A percentile compares a stretch with the other conserved stretches of the same genome.
These are phyloP conservation scores for Rhizopus sp. DNA, from an alignment of 371 early-diverging fungal genomes.

Conservation along the genomic window DNA sequence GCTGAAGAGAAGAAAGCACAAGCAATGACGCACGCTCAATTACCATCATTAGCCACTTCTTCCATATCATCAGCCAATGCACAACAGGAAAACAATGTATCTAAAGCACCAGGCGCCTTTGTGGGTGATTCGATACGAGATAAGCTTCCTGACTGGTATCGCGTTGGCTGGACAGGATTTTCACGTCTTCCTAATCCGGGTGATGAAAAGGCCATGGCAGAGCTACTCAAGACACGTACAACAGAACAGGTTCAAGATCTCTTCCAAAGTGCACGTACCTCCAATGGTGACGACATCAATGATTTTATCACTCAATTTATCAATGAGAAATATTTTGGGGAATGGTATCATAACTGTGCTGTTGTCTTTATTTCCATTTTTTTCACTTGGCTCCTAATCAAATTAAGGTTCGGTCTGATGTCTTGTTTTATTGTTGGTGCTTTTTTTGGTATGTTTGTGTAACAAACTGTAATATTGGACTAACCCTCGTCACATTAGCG, in stretches of 20 bases:
- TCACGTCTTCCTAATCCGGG: constrained; percentile 49
- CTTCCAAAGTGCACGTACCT: constrained; percentile 28
- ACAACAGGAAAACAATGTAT: too few species aligned
- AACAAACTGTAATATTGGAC: not conserved
- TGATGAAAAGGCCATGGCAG: constrained; percentile 34
- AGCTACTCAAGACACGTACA: constrained; percentile 16
- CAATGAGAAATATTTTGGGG: constrained; percentile 42
- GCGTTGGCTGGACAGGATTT: constrained; percentile 46
- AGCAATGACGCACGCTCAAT: constrained; percentile 3
- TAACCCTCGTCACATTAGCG: constrained; percentile 28
- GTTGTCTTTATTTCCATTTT: constrained; percentile 38
- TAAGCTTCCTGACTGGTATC: constrained; percentile 28
- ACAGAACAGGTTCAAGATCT: constrained; percentile 28
- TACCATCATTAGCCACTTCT: too few species aligned
- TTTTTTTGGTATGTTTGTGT: constrained; percentile 32
- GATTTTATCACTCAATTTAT: constrained; percentile 44
- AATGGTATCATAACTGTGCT: constrained; percentile 49
- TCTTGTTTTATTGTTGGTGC: constrained; percentile 39
- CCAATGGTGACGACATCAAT: constrained; percentile 19
- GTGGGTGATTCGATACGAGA: constrained; percentile 6
- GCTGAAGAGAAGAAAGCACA: constrained; percentile 29
- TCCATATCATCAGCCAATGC: too few species aligned
- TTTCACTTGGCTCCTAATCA: constrained; percentile 41
- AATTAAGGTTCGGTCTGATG: constrained; percentile 38
- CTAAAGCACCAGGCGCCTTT: constrained; percentile 17